Evolutionary conservation across 2,329 filamentous ascomycete species (phyloP), one percentile per base, ranked within the genome.

Genomic region (Pseudocercospora pini-densiflorae): DNA sequence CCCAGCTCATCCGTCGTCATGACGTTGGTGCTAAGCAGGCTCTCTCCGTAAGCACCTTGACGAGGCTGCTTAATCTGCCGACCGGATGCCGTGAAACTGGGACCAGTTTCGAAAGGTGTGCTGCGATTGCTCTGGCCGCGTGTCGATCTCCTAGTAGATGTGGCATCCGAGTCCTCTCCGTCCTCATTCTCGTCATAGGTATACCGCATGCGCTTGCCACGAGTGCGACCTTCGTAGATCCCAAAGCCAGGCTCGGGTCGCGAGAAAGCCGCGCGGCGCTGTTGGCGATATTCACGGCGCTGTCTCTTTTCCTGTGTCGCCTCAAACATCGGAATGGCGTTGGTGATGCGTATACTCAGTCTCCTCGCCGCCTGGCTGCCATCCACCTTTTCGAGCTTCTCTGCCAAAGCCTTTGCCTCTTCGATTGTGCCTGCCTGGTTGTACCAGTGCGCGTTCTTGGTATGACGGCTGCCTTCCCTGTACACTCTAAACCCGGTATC

Each of bases 271-370:
- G 94, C 92, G 76, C 94, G 94, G 69, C 92, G 92, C 73, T 89
- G 86, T 76, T 92, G 88, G 16, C 95, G 90, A 75, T 99, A 98
- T 75, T 99, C 95, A 65, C 95, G 91, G 53, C 94, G 91, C 79
- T 90, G 93, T 63, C 95, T 92, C 86, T 97, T 98, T 92, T 97
- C 93, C 80, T 98, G 94, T 5, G 93, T 94, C 40, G 91, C 92
- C 79, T 98, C 94, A 73, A 99, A 97, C 36, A 93, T 89, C 36
- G 94, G 92, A 36, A 98, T 87, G 10, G 93, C 94, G 61, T 88
- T 86, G 40, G 85, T 79, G 74, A 99, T 96, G 78, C 89, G 92
- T 72, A 90, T 88, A 66, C 91, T 89, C 36, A 98, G 84, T 66
- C 89, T 88, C 74, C 88, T 91, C 0, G 94, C 92, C 76, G 92